These are phyloP conservation scores for Lanmaoa rubissima DNA, from an alignment of 768 basidiomycete genomes.

Conservation along the genomic window DNA sequence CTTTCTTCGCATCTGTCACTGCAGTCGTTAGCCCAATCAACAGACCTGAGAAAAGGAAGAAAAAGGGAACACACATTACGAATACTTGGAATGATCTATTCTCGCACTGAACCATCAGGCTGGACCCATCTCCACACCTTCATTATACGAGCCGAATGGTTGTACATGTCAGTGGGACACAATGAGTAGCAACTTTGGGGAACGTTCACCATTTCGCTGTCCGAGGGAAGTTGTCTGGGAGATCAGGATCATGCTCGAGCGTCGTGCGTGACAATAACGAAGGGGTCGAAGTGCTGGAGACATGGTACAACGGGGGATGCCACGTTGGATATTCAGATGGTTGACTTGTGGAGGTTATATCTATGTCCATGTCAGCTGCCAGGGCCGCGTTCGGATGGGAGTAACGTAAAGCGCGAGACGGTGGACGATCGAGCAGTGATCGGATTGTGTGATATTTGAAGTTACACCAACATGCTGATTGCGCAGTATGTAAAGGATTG, in stretches of 20 bases:
- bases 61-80: conserved; percentile 36
- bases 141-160: neutral
- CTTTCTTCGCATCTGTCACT: neutral
- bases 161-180: neutral
- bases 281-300: conserved; percentile 17
- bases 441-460: too few relatives aligned
- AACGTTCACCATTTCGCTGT: conserved; percentile 52
- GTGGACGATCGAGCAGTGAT: too few relatives aligned
- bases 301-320: conserved; percentile 33
- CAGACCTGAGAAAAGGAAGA: neutral
- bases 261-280: conserved; percentile 6
- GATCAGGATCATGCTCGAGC: conserved; percentile 23
- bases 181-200: neutral
- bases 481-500: too few relatives aligned
- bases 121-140: conserved; percentile 78
- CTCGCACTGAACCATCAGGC: conserved; percentile 67
- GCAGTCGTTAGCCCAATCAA: neutral
- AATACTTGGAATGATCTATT: conserved; percentile 61
- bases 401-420: too few relatives aligned
- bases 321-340: conserved; percentile 18
- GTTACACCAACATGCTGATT: too few relatives aligned
- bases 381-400: too few relatives aligned
- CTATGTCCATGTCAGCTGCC: neutral
- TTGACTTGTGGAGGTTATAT: neutral
- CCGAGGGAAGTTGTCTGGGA: conserved; percentile 50